Base-by-base conservation (phyloP, 768 basidiomycete species). In the Leccinum obscurum region DNA sequence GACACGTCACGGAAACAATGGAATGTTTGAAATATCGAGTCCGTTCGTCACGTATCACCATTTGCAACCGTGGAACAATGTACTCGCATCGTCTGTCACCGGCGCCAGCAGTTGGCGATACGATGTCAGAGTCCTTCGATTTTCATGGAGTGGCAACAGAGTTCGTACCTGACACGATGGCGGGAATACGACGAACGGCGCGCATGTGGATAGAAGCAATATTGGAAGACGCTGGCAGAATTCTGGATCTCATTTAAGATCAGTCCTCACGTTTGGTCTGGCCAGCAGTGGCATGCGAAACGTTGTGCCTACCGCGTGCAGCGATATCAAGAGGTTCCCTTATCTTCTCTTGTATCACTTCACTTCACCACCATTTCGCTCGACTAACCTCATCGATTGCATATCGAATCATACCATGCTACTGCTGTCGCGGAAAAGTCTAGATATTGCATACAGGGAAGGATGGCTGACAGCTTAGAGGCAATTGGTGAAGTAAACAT, bases 301-400 rank as follows among this genome's bases (percentile, higher is more conserved):
- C 39, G 39, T 41, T 41, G 17, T 41, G 10, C 44, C 44, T 44
- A n/a, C 10, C 44, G 10, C 10, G 44, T 44, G 41, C 41, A 44
- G 2, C 41, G 13, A 44, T 44, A 44, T 44, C n/a, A 26, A 26
- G 26, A 26, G 26, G 26, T 26, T 26, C 26, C 26, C 26, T 26
- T 26, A 1, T 26, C 26, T 26, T 26, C 26, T 26, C 26, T 26
- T 4, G 26, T 26, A 26, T 26, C 26, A 26, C 26, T 26, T 26
- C 26, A 0, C 26, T 26, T 26, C 26, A 26, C 26, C 26, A 26
- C 26, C 26, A 26, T 26, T 26, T 26, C 26, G 26, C 26, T 26
- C 26, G 26, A 26, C 24, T 26, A 26, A 26, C 24, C 24, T 26
- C 24, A 11, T 91, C 90, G 1, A 74, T 89, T 0, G 32, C 9